These are phyloP conservation scores for Leccinum obscurum DNA, from an alignment of 768 basidiomycete species.

Conservation along the genomic window DNA sequence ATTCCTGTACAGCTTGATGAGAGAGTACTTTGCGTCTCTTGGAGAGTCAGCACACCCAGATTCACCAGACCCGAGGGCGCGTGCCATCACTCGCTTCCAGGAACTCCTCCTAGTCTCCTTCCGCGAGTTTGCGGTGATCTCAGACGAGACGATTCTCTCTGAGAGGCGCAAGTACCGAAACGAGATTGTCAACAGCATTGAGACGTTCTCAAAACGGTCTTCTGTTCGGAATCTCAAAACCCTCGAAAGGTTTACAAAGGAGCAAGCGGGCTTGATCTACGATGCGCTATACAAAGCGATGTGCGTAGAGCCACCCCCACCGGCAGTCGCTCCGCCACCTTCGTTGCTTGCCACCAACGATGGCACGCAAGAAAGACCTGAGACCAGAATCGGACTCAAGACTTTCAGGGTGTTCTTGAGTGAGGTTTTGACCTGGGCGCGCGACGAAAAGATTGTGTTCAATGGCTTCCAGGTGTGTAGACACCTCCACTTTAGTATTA, in stretches of 20 bases:
- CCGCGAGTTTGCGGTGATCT: constrained; percentile 95
- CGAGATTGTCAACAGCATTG: constrained; percentile 91
- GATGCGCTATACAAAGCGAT: constrained; percentile 88
- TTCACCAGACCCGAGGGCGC: constrained; percentile 82
- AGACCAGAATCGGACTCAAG: constrained; percentile 81
- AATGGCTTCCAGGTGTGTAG: constrained; percentile 83
- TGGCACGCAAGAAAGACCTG: constrained; percentile 69
- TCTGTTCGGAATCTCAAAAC: constrained; percentile 84
- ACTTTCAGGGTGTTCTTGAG: constrained; percentile 91
- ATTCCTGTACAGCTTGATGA: constrained; percentile 68
- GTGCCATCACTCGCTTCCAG: constrained; percentile 96
- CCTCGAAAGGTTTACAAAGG: constrained; percentile 80
- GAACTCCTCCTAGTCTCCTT: constrained; percentile 96
- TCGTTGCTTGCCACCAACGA: constrained; percentile 58
- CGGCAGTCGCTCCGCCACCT: constrained; percentile 46
- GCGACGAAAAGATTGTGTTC: constrained; percentile 87
- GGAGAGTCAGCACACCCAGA: constrained; percentile 93
- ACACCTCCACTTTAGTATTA: constrained; percentile 1
- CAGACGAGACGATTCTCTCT: constrained; percentile 86
- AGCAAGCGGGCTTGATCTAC: constrained; percentile 87
- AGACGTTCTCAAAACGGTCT: constrained; percentile 90
- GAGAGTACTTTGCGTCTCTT: constrained; percentile 90
- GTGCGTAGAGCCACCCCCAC: constrained; percentile 71
- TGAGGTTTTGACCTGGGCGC: constrained; percentile 93
- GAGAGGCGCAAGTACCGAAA: constrained; percentile 85